Base-by-base conservation (phyloP, 169 alveolate genomes). In the Eimeria necatrix region DNA sequence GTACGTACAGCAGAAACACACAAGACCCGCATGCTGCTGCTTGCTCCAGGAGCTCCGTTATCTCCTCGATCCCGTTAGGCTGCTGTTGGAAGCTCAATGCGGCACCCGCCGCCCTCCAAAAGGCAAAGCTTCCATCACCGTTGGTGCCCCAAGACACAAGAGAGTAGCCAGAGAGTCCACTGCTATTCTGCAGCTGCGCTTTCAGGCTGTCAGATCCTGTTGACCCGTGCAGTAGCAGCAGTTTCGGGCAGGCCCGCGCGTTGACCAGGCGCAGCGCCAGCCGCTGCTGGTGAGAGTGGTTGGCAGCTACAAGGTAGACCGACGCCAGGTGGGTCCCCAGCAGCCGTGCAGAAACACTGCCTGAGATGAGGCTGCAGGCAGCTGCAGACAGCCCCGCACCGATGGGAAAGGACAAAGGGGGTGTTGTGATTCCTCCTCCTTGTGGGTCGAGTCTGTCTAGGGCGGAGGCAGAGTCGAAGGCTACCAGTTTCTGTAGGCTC, bases 161-260 rank as follows among this genome's bases (percentile, higher is more conserved):
- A 9, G 84, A 22, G 24, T 73, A 73, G n/a, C 78, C 78, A 18
- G 78, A 7, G 9, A 10, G 46, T 68, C 41, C 78, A 14, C 46
- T 24, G 32, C 46, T 68, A 68, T 8, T 18, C 46, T n/a, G n/a
- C 14, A 68, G 78, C 78, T 68, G 41, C 46, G 78, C 78, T 1
- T 68, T 24, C n/a, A 24, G 32, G n/a, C 12, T n/a, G 18, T 32
- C 56, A 26, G 49, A 7, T 9, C 52, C 84, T 9, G 84, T 51
- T 26, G 49, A 16, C n/a, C 76, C 76, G 53, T 73, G 53, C 12
- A 73, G 84, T 56, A 73, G 84, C 53, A 73, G 84, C 84, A 73
- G 26, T 51, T 73, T 73, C 20, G 84, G 49, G n/a, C 56, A 6
- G 7, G 52, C 53, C n/a, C 52, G 16, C 0, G 56, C 84, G 52